Percentiles rank a stretch among this genome's conserved stretches.
phyloP scores from a whole-genome alignment of 164 flowering plant species.

The Umbilicus rupestris region DNA sequence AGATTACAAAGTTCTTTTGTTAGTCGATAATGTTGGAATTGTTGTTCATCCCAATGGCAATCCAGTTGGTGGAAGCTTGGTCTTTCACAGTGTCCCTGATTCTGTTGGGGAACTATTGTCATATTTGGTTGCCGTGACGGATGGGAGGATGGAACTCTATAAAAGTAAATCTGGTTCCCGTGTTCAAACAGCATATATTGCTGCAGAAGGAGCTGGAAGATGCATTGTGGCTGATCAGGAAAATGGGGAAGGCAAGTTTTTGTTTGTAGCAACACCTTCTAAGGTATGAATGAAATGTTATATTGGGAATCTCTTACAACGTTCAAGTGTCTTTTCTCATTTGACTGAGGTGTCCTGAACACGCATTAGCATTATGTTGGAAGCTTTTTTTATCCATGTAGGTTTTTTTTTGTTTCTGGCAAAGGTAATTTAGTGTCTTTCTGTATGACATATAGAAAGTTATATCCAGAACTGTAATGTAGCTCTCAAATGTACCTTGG shows the following conservation, averaged over 20 bases:
- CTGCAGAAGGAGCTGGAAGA: slow-evolving; percentile 37
- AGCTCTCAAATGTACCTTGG: not conserved
- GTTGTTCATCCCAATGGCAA: slow-evolving; percentile 60
- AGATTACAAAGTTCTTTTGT: slow-evolving; percentile 52
- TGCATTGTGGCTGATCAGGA: slow-evolving; percentile 54
- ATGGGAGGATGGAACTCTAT: slow-evolving; percentile 71
- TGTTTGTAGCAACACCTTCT: slow-evolving; percentile 50
- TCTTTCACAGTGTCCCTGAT: slow-evolving; percentile 51
- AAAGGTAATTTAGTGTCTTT: not conserved
- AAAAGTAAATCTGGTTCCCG: slow-evolving; percentile 53
- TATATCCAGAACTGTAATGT: not conserved
- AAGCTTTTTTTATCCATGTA: not conserved
- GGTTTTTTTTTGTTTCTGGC: not conserved
- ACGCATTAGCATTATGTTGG: not conserved
- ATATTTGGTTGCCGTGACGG: slow-evolving; percentile 41
- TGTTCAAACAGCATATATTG: slow-evolving; percentile 46
- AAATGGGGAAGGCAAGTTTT: slow-evolving; percentile 32
- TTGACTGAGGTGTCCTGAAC: not conserved
- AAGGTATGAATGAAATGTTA: slow-evolving; percentile 34
- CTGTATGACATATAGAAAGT: not conserved
- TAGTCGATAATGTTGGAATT: slow-evolving; percentile 89
- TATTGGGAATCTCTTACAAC: not conserved
- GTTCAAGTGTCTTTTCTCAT: not conserved
- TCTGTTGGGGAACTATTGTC: slow-evolving; percentile 52
- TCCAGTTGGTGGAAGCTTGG: slow-evolving; percentile 87